Percentiles rank a stretch among this genome's conserved stretches.
Conservation (phyloP, 768 basidiomycete genomes). For the Termitomyces sp. region DNA sequence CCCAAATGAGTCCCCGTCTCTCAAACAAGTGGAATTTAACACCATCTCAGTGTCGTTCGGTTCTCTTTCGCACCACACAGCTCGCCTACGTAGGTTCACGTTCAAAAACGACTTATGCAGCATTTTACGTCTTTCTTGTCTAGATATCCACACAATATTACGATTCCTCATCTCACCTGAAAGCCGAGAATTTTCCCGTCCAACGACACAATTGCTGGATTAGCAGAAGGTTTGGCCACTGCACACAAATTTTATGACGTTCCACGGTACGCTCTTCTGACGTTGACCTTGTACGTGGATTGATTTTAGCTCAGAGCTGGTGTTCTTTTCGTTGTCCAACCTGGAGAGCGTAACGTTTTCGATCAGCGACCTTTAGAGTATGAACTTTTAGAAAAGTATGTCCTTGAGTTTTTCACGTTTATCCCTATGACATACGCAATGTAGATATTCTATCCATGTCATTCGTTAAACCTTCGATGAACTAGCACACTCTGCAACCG, state of each 20-base stretch:
- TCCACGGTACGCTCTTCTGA: slow-evolving; percentile 32
- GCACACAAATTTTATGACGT: slow-evolving; percentile 74
- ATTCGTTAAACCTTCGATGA: slow-evolving; percentile 74
- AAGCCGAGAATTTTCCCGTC: slow-evolving; percentile 54
- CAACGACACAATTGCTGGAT: slow-evolving; percentile 65
- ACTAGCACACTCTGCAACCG: slow-evolving; percentile 49
- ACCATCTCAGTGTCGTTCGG: slow-evolving; percentile 94
- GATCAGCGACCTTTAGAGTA: slow-evolving; percentile 91
- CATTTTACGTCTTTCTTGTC: neutral
- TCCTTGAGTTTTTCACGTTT: neutral
- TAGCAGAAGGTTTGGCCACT: slow-evolving; percentile 71
- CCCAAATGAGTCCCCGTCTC: slow-evolving; percentile 24
- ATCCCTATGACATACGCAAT: neutral
- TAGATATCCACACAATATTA: slow-evolving; percentile 74
- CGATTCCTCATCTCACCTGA: slow-evolving; percentile 46
- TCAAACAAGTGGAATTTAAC: slow-evolving; percentile 99
- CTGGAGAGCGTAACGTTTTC: slow-evolving; percentile 88
- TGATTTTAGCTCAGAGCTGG: slow-evolving; percentile 25
- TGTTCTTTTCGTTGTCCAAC: slow-evolving; percentile 87
- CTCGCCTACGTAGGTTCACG: slow-evolving; percentile 71
- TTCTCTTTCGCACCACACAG: slow-evolving; percentile 57
- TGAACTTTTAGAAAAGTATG: slow-evolving; percentile 72
- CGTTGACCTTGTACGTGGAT: neutral
- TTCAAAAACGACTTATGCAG: neutral
- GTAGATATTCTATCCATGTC: slow-evolving; percentile 68